Evolutionary conservation across 805 yeast genomes (phyloP).

Genomic region (Saturnispora sekii): DNA sequence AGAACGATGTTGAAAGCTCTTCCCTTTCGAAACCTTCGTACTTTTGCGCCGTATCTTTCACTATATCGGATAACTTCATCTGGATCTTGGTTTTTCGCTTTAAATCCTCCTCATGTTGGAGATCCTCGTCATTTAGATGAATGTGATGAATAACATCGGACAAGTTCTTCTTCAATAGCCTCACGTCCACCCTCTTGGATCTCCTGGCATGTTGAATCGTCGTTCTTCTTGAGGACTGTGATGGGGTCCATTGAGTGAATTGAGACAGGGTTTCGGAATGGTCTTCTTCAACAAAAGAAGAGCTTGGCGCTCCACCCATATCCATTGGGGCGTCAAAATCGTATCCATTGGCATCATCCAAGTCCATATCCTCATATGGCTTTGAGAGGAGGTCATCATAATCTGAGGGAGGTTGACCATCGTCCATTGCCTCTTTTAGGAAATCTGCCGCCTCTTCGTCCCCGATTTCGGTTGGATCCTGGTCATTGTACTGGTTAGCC

Average conservation of each 20-base stretch:
- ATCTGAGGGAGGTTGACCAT: conserved; percentile 7
- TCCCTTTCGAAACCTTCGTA: conserved; percentile 48
- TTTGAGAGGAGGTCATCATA: conserved; percentile 16
- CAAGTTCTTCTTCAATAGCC: conserved; percentile 58
- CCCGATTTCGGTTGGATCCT: conserved; percentile 21
- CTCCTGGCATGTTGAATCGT: conserved; percentile 54
- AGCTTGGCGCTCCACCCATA: background rate
- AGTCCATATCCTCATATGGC: conserved; percentile 26
- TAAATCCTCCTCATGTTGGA: background rate
- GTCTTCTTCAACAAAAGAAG: background rate
- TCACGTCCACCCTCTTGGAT: conserved; percentile 74
- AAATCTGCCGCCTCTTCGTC: conserved; percentile 13
- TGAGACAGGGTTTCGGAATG: background rate
- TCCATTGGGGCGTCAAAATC: conserved; percentile 12
- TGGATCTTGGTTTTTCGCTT: conserved; percentile 7
- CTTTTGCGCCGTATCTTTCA: conserved; percentile 24
- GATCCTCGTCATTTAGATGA: background rate
- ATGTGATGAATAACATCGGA: conserved; percentile 44
- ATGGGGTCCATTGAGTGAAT: conserved; percentile 1
- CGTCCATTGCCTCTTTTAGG: conserved; percentile 11
- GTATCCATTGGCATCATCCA: conserved; percentile 12
- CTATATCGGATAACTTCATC: conserved; percentile 17
- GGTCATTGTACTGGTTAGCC: conserved; percentile 47
- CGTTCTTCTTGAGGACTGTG: conserved; percentile 15
- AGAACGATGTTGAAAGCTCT: conserved; percentile 76